phyloP scores from a whole-genome alignment of 2,329 filamentous ascomycete species.

The Ceratocystis cubensis region DNA sequence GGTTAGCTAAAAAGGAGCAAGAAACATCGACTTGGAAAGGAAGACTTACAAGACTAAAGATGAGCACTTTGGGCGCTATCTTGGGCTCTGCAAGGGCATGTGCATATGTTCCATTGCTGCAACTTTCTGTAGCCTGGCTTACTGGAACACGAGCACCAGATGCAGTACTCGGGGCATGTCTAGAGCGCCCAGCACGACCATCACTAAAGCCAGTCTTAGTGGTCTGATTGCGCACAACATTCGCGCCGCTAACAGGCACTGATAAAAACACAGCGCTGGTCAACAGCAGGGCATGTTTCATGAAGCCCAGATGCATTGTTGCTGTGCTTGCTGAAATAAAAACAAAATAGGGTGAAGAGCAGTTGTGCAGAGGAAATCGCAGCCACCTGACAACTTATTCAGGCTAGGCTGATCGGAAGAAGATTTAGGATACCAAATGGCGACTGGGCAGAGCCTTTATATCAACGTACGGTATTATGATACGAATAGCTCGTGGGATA shows the following conservation, averaged over 20 bases:
- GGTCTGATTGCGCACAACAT: slow-evolving; percentile 1
- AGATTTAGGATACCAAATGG: not conserved
- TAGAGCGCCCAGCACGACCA: not conserved
- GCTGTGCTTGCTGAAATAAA: not conserved
- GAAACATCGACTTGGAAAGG: not conserved
- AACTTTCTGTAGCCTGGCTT: not conserved
- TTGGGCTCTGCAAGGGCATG: slow-evolving; percentile 19
- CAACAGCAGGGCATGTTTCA: not conserved
- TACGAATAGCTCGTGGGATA: not conserved
- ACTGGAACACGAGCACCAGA: slow-evolving; percentile 8
- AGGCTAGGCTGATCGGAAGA: not conserved
- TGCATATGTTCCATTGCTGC: not conserved
- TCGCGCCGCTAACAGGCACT: not conserved
- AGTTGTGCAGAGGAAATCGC: not conserved
- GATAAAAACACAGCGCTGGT: not conserved
- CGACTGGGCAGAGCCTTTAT: not conserved
- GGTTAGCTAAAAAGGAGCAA: not conserved
- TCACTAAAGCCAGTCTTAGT: not conserved
- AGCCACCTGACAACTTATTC: not conserved
- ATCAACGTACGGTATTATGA: not conserved
- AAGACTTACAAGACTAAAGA: slow-evolving; percentile 46
- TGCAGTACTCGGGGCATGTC: not conserved
- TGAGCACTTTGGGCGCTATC: slow-evolving; percentile 47
- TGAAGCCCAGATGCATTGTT: not conserved
- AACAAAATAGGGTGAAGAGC: not conserved